A percentile compares a stretch with the other conserved stretches of the same genome.
These are phyloP conservation scores for Chrysoporthe austroafricana DNA, from an alignment of 2,329 filamentous ascomycete genomes.

Conservation along the genomic window DNA sequence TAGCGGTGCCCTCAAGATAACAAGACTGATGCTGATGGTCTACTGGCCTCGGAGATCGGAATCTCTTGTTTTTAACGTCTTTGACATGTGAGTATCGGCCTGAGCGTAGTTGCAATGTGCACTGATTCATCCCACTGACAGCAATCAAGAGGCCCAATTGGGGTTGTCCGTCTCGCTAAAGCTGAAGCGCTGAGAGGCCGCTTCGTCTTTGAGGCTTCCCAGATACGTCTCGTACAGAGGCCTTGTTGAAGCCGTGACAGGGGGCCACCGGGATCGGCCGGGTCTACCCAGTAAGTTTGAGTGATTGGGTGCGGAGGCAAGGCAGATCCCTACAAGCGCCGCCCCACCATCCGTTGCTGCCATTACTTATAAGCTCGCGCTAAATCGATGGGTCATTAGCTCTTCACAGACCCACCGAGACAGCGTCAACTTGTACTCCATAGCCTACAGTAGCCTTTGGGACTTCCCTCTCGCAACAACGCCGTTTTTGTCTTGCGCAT, in stretches of 20 bases:
- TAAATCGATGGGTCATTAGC: neutral
- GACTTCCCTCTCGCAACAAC: neutral
- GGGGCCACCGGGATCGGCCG: neutral
- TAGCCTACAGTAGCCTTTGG: neutral
- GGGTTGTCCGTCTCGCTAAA: neutral
- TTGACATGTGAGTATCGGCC: neutral
- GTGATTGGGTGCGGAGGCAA: constrained; percentile 15
- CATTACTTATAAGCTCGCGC: constrained; percentile 1
- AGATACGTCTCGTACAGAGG: neutral
- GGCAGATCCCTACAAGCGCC: constrained; percentile 20
- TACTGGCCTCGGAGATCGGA: no score
- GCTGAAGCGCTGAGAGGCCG: neutral
- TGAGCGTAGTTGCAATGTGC: neutral
- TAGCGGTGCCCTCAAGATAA: neutral
- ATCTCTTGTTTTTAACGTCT: neutral
- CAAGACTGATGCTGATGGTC: no score
- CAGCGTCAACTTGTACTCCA: constrained; percentile 1
- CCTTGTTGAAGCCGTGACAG: neutral
- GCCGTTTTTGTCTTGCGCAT: neutral
- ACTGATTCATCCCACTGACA: neutral
- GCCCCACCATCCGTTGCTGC: constrained; percentile 12
- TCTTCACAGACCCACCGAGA: neutral
- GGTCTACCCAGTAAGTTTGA: neutral
- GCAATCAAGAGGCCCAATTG: neutral
- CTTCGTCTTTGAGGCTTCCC: no score